phyloP scores from a whole-genome alignment of 306 rosid species.

The Inga leiocalycina region DNA sequence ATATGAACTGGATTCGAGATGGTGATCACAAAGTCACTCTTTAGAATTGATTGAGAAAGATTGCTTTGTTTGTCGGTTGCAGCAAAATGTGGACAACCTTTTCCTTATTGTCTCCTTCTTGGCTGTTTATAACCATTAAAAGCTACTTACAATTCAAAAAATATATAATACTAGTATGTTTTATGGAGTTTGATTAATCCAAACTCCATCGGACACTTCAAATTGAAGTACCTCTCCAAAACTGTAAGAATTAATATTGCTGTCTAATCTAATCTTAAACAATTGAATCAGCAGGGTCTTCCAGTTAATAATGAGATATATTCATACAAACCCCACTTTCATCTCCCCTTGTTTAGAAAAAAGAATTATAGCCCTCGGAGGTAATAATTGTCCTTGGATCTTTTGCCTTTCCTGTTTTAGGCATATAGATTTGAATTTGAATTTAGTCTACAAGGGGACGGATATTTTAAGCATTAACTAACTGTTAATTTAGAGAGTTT shows the following conservation, averaged over 20 bases:
- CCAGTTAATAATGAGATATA: neutral
- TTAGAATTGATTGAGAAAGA: conserved; percentile 9
- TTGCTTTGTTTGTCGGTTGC: neutral
- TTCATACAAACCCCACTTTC: neutral
- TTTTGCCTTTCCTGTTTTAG: neutral
- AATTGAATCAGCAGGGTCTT: neutral
- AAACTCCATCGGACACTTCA: neutral
- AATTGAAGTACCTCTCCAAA: neutral
- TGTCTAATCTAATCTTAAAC: neutral
- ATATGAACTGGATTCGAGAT: neutral
- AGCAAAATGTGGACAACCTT: neutral
- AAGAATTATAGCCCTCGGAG: neutral
- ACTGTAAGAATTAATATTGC: neutral
- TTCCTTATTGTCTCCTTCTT: neutral
- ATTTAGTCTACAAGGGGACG: neutral
- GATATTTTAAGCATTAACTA: too few relatives aligned
- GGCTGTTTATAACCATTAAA: neutral
- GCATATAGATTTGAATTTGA: neutral
- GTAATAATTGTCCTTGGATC: neutral
- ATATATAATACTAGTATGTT: neutral
- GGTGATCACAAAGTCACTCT: neutral
- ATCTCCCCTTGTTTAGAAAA: neutral
- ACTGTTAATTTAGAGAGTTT: neutral
- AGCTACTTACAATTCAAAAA: neutral
- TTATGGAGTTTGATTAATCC: neutral